Evolutionary conservation across 2,329 filamentous ascomycete genomes (phyloP), one percentile per base, ranked within the genome.

Genomic region (Fonsecaea nubica): DNA sequence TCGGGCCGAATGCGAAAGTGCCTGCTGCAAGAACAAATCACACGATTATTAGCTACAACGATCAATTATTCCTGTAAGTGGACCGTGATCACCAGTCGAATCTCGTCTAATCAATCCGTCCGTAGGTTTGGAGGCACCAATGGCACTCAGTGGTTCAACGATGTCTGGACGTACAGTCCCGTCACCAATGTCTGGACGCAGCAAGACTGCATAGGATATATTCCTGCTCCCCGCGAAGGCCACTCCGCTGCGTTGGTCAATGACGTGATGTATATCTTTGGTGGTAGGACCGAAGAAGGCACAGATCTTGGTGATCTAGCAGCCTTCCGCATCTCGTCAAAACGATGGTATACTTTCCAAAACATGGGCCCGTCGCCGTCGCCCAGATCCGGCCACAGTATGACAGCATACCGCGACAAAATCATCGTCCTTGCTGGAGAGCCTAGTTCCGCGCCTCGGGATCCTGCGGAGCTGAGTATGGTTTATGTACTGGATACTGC

Each of bases 201-300:
- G 76, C 85, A 97, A 63, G 94, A 98, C 75, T 99, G 95, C 77
- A 97, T 98, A 74, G 95, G 95, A 40, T 99, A 97, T 78, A 98
- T 99, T 66, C 95, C 96, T 1, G 90, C 93, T 1, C 90, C 94
- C 18, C 88, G 95, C 67, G 95, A 99, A 83, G 95, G 95, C 3
- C 95, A 99, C 77, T 93, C 96, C 12, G 92, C 95, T 13, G 90
- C 94, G 3, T 83, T 99, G 21, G 93, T 99, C 52, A 92, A 95
- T 77, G 95, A 99, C 76, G 95, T 97, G 66, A 99, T 99, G 96
- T 99, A 99, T 81, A 89, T 99, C 68, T 99, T 99, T 77, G 96
- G 96, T 72, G 95, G 95, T 53, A 90, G 95, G 66, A 97, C 93
- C 0, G 92, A 97, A 75, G 93, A 98, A 72, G 95, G 95, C 1